Evolutionary conservation across 495 filamentous ascomycete species (phyloP).

Genomic region (Haplographium delicatum): DNA sequence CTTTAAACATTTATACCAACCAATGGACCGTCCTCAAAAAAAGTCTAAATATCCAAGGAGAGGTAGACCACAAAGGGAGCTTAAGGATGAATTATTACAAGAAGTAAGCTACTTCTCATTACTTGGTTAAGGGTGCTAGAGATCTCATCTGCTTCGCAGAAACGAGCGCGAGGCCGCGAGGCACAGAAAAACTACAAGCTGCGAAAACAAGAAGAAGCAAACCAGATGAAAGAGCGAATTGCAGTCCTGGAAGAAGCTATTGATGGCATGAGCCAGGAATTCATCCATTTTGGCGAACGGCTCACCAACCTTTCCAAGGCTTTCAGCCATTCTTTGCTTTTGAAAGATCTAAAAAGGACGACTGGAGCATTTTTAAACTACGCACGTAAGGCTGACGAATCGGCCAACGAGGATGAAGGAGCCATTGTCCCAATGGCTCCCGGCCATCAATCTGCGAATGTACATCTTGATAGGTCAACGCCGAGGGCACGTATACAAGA

Average conservation of each 20-base stretch:
- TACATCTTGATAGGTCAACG: too few species aligned
- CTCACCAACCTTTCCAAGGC: too few species aligned
- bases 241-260: not conserved
- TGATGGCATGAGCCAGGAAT: not conserved
- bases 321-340: not conserved
- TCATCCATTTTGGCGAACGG: not conserved
- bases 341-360: not conserved
- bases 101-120: not conserved
- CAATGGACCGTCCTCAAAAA: too few species aligned
- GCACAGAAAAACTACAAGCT: not conserved
- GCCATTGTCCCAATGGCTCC: not conserved
- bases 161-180: not conserved
- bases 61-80: not conserved
- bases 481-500: too few species aligned
- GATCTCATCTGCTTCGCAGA: too few species aligned
- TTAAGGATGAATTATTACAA: not conserved
- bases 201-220: not conserved
- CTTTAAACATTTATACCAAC: too few species aligned
- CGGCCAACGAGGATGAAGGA: not conserved
- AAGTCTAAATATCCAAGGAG: not conserved
- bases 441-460: not conserved
- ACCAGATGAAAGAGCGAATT: not conserved
- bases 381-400: not conserved
- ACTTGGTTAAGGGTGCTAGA: not conserved
- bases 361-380: not conserved